Percentiles rank a stretch among this genome's conserved stretches.
These are phyloP conservation scores for Talaromyces sp. DNA, from an alignment of 2,329 filamentous ascomycete species.

Conservation along the genomic window DNA sequence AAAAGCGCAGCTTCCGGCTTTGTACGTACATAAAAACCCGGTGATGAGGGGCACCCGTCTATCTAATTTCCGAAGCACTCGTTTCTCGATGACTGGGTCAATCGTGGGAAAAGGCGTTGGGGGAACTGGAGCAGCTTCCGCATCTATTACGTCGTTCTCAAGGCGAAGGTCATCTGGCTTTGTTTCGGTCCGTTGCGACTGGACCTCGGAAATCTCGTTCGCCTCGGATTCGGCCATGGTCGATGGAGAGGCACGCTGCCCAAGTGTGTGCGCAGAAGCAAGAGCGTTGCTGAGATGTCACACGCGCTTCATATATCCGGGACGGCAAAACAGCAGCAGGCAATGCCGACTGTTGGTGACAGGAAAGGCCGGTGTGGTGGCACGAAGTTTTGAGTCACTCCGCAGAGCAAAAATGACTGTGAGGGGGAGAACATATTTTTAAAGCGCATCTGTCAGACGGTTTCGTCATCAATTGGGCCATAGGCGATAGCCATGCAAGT, in stretches of 20 bases:
- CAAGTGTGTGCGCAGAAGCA: background rate
- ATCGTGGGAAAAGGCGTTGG: constrained; percentile 14
- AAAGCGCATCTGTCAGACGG: background rate
- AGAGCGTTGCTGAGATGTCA: background rate
- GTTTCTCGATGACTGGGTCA: constrained; percentile 29
- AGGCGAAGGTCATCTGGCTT: constrained; percentile 3
- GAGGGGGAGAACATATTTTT: background rate
- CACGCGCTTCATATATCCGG: background rate
- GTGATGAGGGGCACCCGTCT: constrained; percentile 28
- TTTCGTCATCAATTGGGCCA: background rate
- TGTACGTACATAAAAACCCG: constrained; percentile 33
- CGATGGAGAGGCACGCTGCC: background rate
- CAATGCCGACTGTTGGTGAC: background rate
- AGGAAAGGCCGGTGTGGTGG: background rate
- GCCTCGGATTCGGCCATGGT: background rate
- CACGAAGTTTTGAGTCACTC: background rate
- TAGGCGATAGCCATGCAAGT: background rate
- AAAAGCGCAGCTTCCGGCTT: background rate
- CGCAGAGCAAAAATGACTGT: background rate
- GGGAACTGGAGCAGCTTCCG: background rate
- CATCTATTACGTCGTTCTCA: constrained; percentile 1
- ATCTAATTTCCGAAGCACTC: constrained; percentile 33
- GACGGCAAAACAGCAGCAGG: background rate
- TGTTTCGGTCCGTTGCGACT: background rate
- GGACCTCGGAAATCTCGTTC: background rate